Base-by-base conservation (phyloP, 1,284 basidiomycete species). In the Pyrrhoderma lamaoense region DNA sequence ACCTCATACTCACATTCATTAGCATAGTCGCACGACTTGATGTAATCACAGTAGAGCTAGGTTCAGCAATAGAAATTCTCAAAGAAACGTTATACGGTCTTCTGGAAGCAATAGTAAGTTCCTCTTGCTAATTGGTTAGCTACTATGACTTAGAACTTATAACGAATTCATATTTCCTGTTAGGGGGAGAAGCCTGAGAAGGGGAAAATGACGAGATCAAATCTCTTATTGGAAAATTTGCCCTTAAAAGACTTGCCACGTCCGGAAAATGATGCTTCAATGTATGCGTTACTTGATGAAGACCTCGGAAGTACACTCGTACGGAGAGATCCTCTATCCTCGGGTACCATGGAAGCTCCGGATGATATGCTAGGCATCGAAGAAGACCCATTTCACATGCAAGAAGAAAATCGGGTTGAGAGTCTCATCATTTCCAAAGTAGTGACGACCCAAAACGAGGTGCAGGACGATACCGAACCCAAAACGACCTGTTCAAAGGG, bases 21-120 rank as follows among this genome's bases (percentile, higher is more conserved):
- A 80, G 79, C 7, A 73, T 87, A 42, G 68, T 73, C 35, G 82
- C 83, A 1, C 74, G 86, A 51, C 64, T 85, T 57, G 67, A 67
- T 31, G 59, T 64, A 1, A 60, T 86, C n/a, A 62, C 72, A 14
- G 61, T 63, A 31, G 77, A 80, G 49, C 54, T 83, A 2, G 59
- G 63, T 2, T 65, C 72, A 13, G 62, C 61, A 37, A 56, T 80
- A 2, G 60, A 65, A 13, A 53, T 58, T 0, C 51, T 64, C n/a
- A 60, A 61, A 50, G 57, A 55, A 5, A 62, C 64, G 8, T 67
- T 64, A 47, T 56, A 56, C 35, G 57, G 56, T 19, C 55, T 71
- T 2, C 49, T 70, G 36, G 47, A 53, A 16, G 55, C 64, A 46
- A 46, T 65, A 27, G 46, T 53, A 46, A 38, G 42, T 31, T 8